Evolutionary conservation across 768 basidiomycete genomes (phyloP).

Genomic region (Lactifluus subvellereus): DNA sequence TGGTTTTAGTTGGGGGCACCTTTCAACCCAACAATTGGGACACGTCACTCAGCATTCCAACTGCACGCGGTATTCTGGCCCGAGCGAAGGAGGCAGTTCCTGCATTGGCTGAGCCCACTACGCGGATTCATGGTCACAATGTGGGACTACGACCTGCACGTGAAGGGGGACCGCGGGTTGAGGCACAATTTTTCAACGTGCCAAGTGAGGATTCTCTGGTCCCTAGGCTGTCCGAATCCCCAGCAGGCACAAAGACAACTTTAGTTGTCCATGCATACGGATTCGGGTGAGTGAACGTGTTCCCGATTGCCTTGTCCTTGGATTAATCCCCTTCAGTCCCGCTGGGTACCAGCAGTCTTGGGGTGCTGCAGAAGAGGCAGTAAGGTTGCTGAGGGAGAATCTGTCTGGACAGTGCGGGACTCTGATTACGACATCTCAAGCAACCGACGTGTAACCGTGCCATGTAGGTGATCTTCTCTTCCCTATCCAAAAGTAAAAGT

Average conservation of each 20-base stretch:
- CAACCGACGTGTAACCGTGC: neutral
- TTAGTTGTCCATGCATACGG: constrained; percentile 55
- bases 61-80: constrained; percentile 42
- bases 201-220: constrained; percentile 31
- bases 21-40: constrained; percentile 48
- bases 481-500: neutral
- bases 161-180: constrained; percentile 51
- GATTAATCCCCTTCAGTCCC: constrained; percentile 17
- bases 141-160: constrained; percentile 56
- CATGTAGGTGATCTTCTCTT: neutral
- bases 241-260: constrained; percentile 26
- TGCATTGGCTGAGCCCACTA: constrained; percentile 32
- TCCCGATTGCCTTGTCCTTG: constrained; percentile 21
- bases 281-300: constrained; percentile 40
- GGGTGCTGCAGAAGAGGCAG: constrained; percentile 29
- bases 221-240: constrained; percentile 22
- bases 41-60: constrained; percentile 39
- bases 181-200: constrained; percentile 39
- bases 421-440: neutral
- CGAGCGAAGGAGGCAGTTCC: constrained; percentile 40
- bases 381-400: constrained; percentile 22
- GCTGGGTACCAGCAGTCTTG: constrained; percentile 31
- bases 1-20: constrained; percentile 53
- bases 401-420: constrained; percentile 1
- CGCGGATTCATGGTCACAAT: constrained; percentile 45